phyloP scores from a whole-genome alignment of 768 basidiomycete species.

The Suillus discolor region DNA sequence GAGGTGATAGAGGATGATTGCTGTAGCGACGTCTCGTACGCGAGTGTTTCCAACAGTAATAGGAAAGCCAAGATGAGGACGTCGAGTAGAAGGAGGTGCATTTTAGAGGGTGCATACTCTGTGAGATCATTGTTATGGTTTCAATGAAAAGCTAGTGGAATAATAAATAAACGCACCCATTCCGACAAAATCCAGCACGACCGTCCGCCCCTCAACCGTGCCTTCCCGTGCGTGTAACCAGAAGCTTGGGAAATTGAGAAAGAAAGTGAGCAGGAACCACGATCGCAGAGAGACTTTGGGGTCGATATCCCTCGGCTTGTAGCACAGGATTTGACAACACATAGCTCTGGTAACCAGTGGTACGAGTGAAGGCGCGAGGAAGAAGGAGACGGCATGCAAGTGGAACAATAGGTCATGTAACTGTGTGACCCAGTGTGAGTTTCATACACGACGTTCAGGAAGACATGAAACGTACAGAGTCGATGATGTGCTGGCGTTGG shows the following conservation, averaged over 20 bases:
- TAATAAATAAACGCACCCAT: conserved; percentile 46
- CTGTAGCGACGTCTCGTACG: conserved; percentile 58
- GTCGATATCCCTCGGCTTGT: conserved; percentile 69
- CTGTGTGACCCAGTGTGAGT: conserved; percentile 37
- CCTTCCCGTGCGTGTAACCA: conserved; percentile 62
- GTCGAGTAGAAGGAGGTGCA: conserved; percentile 69
- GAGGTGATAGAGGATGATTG: conserved; percentile 42
- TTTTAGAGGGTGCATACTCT: conserved; percentile 66
- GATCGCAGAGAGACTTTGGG: conserved; percentile 65
- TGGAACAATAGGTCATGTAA: conserved; percentile 74
- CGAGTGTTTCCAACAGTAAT: conserved; percentile 63
- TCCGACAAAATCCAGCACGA: conserved; percentile 81
- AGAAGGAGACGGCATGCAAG: conserved; percentile 74
- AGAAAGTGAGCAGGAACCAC: conserved; percentile 60
- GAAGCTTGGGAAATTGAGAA: conserved; percentile 60
- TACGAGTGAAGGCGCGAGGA: conserved; percentile 66
- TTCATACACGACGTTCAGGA: conserved; percentile 11
- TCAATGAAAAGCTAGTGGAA: neutral
- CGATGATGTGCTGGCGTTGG: conserved; percentile 71
- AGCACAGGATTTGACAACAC: conserved; percentile 62
- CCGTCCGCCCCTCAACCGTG: conserved; percentile 55
- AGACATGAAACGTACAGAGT: conserved; percentile 50
- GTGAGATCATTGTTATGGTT: conserved; percentile 7
- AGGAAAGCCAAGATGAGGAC: conserved; percentile 68
- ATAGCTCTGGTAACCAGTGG: conserved; percentile 46